A percentile compares a stretch with the other conserved stretches of the same genome.
Evolutionary conservation across 768 basidiomycete genomes (phyloP).

Genomic region (Agaricus blazei): DNA sequence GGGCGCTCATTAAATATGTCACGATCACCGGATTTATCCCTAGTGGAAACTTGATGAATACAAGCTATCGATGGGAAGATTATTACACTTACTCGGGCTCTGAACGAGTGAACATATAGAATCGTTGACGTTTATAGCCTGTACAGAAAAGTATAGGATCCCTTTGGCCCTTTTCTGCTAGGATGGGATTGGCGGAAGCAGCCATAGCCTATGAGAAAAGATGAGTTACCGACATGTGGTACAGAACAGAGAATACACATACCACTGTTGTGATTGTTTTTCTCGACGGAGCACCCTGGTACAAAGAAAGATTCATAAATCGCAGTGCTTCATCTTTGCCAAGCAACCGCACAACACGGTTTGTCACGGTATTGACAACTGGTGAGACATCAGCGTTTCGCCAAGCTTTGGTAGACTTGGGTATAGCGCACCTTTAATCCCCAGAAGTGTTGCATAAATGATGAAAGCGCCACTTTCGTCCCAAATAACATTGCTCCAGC

Average conservation of each 20-base stretch:
- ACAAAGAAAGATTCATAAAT: slow-evolving; percentile 83
- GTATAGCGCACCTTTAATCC: slow-evolving; percentile 75
- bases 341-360: slow-evolving; percentile 80
- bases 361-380: slow-evolving; percentile 96
- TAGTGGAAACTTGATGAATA: slow-evolving; percentile 35
- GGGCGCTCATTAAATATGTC: slow-evolving; percentile 99
- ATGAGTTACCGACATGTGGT: not conserved
- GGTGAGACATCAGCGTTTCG: not conserved
- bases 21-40: slow-evolving; percentile 73
- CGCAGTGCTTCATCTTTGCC: slow-evolving; percentile 94
- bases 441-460: slow-evolving; percentile 88
- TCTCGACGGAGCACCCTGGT: slow-evolving; percentile 93
- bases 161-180: slow-evolving; percentile 76
- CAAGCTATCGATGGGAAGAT: not conserved
- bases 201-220: slow-evolving; percentile 68
- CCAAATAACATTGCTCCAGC: slow-evolving; percentile 92
- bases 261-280: slow-evolving; percentile 77
- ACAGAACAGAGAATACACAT: slow-evolving; percentile 18
- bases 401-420: not conserved
- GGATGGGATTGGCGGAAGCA: slow-evolving; percentile 91
- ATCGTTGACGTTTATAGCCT: slow-evolving; percentile 87
- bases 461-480: slow-evolving; percentile 96
- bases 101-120: slow-evolving; percentile 90
- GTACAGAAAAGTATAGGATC: slow-evolving; percentile 94
- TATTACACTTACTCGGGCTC: slow-evolving; percentile 74